Percentiles rank a stretch among this genome's conserved stretches.
Conservation (phyloP, 2,329 filamentous ascomycete species). For the Hortaea werneckii region DNA sequence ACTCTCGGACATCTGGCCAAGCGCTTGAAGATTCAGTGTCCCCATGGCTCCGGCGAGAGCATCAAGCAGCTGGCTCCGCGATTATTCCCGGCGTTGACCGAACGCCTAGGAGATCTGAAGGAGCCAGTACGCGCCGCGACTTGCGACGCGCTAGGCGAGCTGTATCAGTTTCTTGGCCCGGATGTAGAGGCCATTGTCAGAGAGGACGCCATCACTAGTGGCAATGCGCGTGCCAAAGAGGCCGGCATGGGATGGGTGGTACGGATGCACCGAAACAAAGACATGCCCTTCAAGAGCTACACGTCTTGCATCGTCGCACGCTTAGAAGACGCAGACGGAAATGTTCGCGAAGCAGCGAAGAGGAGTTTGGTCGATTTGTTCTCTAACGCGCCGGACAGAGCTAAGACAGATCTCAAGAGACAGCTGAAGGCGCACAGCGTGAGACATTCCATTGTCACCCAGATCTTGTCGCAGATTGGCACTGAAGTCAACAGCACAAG, state of each 20-base stretch:
- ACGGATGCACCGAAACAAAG: slow-evolving; percentile 73
- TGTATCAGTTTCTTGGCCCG: slow-evolving; percentile 57
- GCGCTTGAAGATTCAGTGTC: slow-evolving; percentile 74
- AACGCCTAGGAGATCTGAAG: slow-evolving; percentile 79
- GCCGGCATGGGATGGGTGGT: slow-evolving; percentile 75
- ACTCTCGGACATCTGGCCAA: slow-evolving; percentile 81
- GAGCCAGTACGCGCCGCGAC: slow-evolving; percentile 73
- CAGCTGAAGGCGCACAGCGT: slow-evolving; percentile 79
- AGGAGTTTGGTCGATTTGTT: slow-evolving; percentile 78
- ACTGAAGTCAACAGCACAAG: slow-evolving; percentile 28
- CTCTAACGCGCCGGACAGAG: slow-evolving; percentile 65
- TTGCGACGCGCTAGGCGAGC: slow-evolving; percentile 62
- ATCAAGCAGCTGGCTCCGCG: slow-evolving; percentile 55
- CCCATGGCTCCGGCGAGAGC: slow-evolving; percentile 49
- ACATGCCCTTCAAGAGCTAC: slow-evolving; percentile 71
- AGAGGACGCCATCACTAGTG: slow-evolving; percentile 66
- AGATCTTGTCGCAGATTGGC: slow-evolving; percentile 66
- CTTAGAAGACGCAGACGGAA: slow-evolving; percentile 80
- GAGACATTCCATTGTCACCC: slow-evolving; percentile 71
- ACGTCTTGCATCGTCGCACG: slow-evolving; percentile 75
- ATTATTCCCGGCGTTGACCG: slow-evolving; percentile 65
- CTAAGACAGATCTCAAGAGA: slow-evolving; percentile 80
- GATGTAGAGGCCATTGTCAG: slow-evolving; percentile 76
- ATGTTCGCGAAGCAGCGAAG: slow-evolving; percentile 78
- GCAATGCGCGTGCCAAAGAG: slow-evolving; percentile 78